Conservation (phyloP, 306 rosid genomes). For the Pyrus communis region DNA sequence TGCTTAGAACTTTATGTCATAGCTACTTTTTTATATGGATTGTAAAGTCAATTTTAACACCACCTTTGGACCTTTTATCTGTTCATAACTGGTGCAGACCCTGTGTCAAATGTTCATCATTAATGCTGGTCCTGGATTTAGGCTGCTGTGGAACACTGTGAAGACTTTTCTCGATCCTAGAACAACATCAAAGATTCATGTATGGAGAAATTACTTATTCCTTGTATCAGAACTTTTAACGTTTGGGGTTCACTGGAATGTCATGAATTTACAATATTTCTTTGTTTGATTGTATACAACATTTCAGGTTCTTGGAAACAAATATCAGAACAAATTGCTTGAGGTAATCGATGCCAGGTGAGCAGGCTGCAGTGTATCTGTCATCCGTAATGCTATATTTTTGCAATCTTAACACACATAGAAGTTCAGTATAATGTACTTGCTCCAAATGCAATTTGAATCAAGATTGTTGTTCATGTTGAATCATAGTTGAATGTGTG, state of each 20-base stretch:
- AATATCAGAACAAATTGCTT: slow-evolving; percentile 85
- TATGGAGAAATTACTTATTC: slow-evolving; percentile 26
- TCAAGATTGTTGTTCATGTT: background rate
- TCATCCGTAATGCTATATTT: background rate
- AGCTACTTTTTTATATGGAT: slow-evolving; percentile 3
- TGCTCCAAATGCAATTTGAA: background rate
- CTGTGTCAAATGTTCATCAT: slow-evolving; percentile 92
- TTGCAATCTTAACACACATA: background rate
- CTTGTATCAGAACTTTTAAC: background rate
- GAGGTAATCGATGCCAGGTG: slow-evolving; percentile 93
- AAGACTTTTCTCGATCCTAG: slow-evolving; percentile 90
- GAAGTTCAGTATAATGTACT: background rate
- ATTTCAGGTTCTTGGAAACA: slow-evolving; percentile 88
- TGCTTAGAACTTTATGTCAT: background rate
- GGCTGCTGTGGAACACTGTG: slow-evolving; percentile 82
- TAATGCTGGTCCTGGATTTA: slow-evolving; percentile 97
- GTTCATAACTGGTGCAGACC: slow-evolving; percentile 47
- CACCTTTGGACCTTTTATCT: background rate
- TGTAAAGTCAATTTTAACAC: background rate
- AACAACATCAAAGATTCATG: slow-evolving; percentile 95
- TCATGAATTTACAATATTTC: background rate
- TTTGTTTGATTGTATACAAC: slow-evolving; percentile 5
- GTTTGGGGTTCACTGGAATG: slow-evolving; percentile 1
- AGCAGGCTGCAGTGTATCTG: background rate
- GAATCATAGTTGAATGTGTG: background rate